Conservation (phyloP, 2,329 filamentous ascomycete genomes). For the Botrytis tulipae region DNA sequence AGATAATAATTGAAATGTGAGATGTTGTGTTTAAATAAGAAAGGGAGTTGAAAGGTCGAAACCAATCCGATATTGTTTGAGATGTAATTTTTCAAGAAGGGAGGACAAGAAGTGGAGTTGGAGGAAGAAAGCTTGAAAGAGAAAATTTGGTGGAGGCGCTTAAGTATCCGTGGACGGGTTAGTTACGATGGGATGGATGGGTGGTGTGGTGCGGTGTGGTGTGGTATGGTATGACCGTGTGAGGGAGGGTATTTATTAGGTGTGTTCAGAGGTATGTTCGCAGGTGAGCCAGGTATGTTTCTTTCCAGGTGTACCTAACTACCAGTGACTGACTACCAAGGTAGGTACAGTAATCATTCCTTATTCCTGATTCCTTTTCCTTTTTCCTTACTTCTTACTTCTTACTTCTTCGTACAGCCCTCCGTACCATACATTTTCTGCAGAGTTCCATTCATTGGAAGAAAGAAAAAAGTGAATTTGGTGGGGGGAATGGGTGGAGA, state of each 20-base stretch:
- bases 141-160: slow-evolving; percentile 8
- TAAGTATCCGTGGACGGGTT: neutral
- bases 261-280: too few relatives aligned
- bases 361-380: too few relatives aligned
- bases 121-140: neutral
- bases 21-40: neutral
- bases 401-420: neutral
- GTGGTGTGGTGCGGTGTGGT: neutral
- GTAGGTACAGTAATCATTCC: neutral
- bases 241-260: too few relatives aligned
- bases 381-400: neutral
- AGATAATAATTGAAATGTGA: neutral
- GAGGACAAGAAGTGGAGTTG: slow-evolving; percentile 7
- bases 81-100: slow-evolving; percentile 3
- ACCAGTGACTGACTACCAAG: too few relatives aligned
- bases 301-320: too few relatives aligned
- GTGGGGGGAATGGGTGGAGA: neutral
- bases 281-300: neutral
- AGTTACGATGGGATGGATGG: too few relatives aligned
- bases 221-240: too few relatives aligned
- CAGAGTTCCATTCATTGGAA: neutral
- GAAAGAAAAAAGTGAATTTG: neutral
- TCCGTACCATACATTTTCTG: neutral
- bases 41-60: slow-evolving; percentile 18
- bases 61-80: slow-evolving; percentile 13